Evolutionary conservation across 2,329 filamentous ascomycete species (phyloP), one percentile per base, ranked within the genome.

Genomic region (Neofusicoccum parvum): DNA sequence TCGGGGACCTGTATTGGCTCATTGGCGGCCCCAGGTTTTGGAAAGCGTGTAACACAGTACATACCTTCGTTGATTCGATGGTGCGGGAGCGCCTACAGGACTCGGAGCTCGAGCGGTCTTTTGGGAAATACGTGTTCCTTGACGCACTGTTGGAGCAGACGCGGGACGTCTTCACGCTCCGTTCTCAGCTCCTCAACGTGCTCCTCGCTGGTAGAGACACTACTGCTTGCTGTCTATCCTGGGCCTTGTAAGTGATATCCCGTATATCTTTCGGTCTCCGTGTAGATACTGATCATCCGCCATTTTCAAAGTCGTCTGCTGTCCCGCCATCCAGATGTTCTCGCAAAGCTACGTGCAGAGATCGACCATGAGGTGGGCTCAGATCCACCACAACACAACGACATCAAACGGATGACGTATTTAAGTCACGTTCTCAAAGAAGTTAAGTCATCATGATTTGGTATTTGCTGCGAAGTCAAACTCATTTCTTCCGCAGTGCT

Each of bases 401-500:
- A 86, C 65, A 72, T 90, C 60, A 84, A 82, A 69, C 79, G 81
- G 14, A 78, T 89, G 74, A 85, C 81, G 65, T 89, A 89, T 67
- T 74, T 90, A 12, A 85, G 85, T 71, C 85, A 81, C 73, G 81
- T 86, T 10, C 69, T 89, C 60, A 87, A 87, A 67, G 86, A 88
- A 74, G 82, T 85, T 86, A 32, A 32, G 27, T 32, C 27, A 32
- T 32, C 27, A 7, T 32, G 27, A 32, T 32, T 7, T 32, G 1
- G 0, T 32, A 32, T 7, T 32, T 7, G 27, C 27, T 32, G 27
- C 27, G 27, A 5, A 32, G 27, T 23, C 23, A 23, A 23, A 3
- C 27, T 32, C 27, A 32, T 32, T 11, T 3, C 14, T 4, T 15
- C 1, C 11, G 11, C 9, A 39, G 37, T 39, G 11, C 80, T 88